phyloP scores from a whole-genome alignment of 768 basidiomycete species.

The Filobasidium floriforme region DNA sequence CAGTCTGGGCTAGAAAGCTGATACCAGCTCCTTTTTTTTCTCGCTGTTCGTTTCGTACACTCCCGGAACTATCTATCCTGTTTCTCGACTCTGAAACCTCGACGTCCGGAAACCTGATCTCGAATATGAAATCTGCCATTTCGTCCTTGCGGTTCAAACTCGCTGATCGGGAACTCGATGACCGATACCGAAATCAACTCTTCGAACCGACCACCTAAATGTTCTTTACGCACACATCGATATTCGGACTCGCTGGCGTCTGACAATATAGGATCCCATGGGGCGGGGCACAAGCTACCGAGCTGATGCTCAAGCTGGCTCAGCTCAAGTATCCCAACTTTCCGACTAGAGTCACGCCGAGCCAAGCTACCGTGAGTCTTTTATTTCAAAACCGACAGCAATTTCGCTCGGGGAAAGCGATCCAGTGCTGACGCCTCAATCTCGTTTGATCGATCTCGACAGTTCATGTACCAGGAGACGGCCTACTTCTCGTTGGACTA shows the following conservation, averaged over 20 bases:
- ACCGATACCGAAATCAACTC: no score
- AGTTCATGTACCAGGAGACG: conserved; percentile 89
- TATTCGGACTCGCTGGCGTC: neutral
- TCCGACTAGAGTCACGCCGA: conserved; percentile 67
- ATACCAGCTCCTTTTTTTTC: neutral
- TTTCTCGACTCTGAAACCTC: no score
- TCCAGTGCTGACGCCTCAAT: neutral
- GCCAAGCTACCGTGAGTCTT: conserved; percentile 68
- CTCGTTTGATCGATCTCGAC: neutral
- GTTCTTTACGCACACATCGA: neutral
- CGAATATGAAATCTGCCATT: no score
- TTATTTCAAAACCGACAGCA: neutral
- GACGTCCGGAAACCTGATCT: no score
- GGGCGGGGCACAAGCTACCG: conserved; percentile 82
- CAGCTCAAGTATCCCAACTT: conserved; percentile 94
- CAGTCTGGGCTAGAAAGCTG: neutral
- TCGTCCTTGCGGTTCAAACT: no score
- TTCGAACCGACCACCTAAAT: no score
- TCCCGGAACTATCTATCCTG: no score
- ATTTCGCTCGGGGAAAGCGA: neutral
- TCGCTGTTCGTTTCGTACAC: no score
- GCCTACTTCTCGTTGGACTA: conserved; percentile 80
- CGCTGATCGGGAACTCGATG: no score
- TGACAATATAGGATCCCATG: conserved; percentile 80
- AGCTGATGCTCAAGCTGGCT: conserved; percentile 83